These are phyloP conservation scores for Bruguiera sexangula DNA, from an alignment of 345 rosid genomes.

Conservation along the genomic window DNA sequence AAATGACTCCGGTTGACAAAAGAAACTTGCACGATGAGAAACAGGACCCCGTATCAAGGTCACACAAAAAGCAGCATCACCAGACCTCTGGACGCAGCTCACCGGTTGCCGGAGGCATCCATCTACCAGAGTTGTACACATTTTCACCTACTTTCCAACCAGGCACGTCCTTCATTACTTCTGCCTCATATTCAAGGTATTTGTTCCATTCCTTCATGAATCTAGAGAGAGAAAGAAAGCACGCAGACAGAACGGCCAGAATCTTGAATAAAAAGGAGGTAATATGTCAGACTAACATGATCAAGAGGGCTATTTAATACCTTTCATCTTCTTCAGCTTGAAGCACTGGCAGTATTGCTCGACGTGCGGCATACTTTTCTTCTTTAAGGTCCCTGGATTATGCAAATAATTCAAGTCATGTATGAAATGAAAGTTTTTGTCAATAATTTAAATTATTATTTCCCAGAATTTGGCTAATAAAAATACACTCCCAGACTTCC, in stretches of 20 bases:
- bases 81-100: slow-evolving; percentile 98
- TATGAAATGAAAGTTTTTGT: not conserved
- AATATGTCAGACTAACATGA: not conserved
- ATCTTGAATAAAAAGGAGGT: not conserved
- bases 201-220: slow-evolving; percentile 96
- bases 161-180: slow-evolving; percentile 97
- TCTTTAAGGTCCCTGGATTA: slow-evolving; percentile 82
- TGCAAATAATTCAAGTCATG: slow-evolving; percentile 4
- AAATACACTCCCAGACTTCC: not conserved
- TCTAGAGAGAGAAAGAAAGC: slow-evolving; percentile 34
- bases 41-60: not conserved
- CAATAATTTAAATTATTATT: not conserved
- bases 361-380: slow-evolving; percentile 90
- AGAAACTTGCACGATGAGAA: slow-evolving; percentile 7
- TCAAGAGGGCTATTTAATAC: slow-evolving; percentile 24
- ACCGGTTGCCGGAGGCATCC: slow-evolving; percentile 99
- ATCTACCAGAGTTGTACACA: slow-evolving; percentile 88
- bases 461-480: no score
- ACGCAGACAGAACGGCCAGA: not conserved
- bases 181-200: slow-evolving; percentile 96
- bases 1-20: not conserved
- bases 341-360: slow-evolving; percentile 79
- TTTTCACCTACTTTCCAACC: slow-evolving; percentile 98
- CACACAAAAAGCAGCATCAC: slow-evolving; percentile 36
- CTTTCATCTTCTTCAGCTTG: slow-evolving; percentile 99